phyloP scores from a whole-genome alignment of 306 rosid species.

The Begonia peltatifolia region DNA sequence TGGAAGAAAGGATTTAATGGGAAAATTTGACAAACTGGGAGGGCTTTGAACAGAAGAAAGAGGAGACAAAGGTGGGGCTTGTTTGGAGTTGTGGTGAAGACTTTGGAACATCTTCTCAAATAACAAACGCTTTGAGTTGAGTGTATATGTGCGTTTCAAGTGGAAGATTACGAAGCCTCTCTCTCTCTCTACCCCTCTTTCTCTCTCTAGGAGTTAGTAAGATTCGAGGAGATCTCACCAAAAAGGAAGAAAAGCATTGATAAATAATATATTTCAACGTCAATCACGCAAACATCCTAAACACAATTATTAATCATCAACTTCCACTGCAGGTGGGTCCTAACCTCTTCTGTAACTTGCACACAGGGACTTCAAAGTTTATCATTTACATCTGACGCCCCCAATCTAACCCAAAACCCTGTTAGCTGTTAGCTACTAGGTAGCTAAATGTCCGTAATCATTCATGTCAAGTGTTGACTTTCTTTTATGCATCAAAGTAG shows the following conservation, averaged over 20 bases:
- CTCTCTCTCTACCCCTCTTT: not conserved
- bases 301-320: slow-evolving; percentile 1
- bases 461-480: too few species aligned
- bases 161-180: not conserved
- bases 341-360: too few species aligned
- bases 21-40: not conserved
- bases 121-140: not conserved
- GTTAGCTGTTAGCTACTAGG: too few species aligned
- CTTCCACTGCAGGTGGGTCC: not conserved
- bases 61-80: slow-evolving; percentile 1
- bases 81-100: slow-evolving; percentile 1
- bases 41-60: not conserved
- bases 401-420: too few species aligned
- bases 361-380: too few species aligned
- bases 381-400: too few species aligned
- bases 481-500: too few species aligned
- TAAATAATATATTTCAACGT: not conserved
- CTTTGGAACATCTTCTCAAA: not conserved
- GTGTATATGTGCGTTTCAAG: not conserved
- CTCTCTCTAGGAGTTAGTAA: not conserved
- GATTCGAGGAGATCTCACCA: slow-evolving; percentile 1
- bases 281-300: slow-evolving; percentile 1
- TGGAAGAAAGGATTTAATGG: not conserved
- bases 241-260: not conserved
- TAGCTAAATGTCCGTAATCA: too few species aligned